Percentiles rank a stretch among this genome's conserved stretches.
phyloP scores from a whole-genome alignment of 495 filamentous ascomycete species.

The Tricharina praecox region DNA sequence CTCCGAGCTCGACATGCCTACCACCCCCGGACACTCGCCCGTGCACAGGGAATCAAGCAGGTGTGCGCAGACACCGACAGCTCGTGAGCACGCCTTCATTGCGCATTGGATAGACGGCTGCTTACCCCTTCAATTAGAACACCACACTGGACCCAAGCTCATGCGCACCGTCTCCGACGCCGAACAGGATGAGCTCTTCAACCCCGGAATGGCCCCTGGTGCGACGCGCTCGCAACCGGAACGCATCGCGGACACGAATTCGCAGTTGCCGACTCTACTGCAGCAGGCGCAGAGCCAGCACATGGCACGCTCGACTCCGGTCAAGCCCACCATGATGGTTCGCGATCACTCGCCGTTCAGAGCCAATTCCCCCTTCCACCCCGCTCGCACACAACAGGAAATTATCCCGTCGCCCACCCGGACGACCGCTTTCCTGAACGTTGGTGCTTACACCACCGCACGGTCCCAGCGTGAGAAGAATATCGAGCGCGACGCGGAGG shows the following conservation, averaged over 20 bases:
- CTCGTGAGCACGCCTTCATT: constrained; percentile 34
- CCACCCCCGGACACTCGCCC: constrained; percentile 21
- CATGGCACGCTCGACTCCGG: constrained; percentile 41
- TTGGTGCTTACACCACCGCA: constrained; percentile 22
- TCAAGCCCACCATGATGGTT: constrained; percentile 35
- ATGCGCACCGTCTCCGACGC: constrained; percentile 73
- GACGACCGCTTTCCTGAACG: constrained; percentile 15
- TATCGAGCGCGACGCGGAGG: constrained; percentile 39
- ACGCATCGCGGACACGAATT: constrained; percentile 32
- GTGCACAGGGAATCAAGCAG: constrained; percentile 14
- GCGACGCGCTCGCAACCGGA: constrained; percentile 32
- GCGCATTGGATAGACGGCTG: constrained; percentile 43
- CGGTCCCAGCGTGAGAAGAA: constrained; percentile 44
- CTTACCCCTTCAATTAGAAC: constrained; percentile 37
- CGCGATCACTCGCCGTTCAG: constrained; percentile 74
- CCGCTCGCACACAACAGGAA: constrained; percentile 33
- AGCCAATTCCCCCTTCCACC: constrained; percentile 50
- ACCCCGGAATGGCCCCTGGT: constrained; percentile 29
- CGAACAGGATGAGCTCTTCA: constrained; percentile 73
- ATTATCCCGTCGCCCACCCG: constrained; percentile 26
- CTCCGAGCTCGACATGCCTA: constrained; percentile 21
- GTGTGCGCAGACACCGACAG: constrained; percentile 12
- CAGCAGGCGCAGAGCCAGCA: constrained; percentile 53
- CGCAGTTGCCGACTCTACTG: constrained; percentile 45
- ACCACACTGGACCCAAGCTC: constrained; percentile 52